A percentile compares a stretch with the other conserved stretches of the same genome.
phyloP scores from a whole-genome alignment of 495 filamentous ascomycete genomes.

The Tuber umbilicatum region DNA sequence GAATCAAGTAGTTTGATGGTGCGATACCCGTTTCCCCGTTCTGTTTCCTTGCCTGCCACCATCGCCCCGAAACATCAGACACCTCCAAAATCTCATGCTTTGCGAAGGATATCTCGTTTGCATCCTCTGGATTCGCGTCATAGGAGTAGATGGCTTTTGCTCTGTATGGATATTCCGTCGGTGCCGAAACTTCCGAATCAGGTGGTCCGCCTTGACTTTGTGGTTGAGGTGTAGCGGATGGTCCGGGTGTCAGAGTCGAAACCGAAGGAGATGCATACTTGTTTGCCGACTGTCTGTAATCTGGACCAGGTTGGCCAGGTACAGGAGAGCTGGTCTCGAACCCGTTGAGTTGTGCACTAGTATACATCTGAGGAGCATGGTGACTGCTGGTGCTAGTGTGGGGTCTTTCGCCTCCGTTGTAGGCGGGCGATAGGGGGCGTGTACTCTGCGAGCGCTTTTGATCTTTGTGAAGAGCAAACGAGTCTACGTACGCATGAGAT shows the following conservation, averaged over 20 bases:
- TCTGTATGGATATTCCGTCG: constrained; percentile 91
- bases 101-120: constrained; percentile 93
- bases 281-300: constrained; percentile 52
- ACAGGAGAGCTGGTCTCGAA: constrained; percentile 95
- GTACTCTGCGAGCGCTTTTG: constrained; percentile 53
- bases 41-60: constrained; percentile 97
- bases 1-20: constrained; percentile 94
- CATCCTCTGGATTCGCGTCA: constrained; percentile 95
- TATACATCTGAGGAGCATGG: constrained; percentile 90
- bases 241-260: constrained; percentile 36
- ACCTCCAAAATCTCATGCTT: constrained; percentile 97
- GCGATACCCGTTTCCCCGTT: constrained; percentile 95
- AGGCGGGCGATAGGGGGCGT: constrained; percentile 63
- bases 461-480: constrained; percentile 89
- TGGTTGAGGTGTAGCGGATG: constrained; percentile 37
- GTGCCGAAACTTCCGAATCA: constrained; percentile 60
- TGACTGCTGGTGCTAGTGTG: constrained; percentile 71
- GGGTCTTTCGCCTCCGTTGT: constrained; percentile 55
- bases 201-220: constrained; percentile 33
- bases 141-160: constrained; percentile 99
- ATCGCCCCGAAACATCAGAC: constrained; percentile 90
- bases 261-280: constrained; percentile 51
- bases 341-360: constrained; percentile 84
- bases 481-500: constrained; percentile 87
- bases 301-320: constrained; percentile 56